phyloP scores from a whole-genome alignment of 2,329 filamentous ascomycete species.

The Cladosporium colombiae region DNA sequence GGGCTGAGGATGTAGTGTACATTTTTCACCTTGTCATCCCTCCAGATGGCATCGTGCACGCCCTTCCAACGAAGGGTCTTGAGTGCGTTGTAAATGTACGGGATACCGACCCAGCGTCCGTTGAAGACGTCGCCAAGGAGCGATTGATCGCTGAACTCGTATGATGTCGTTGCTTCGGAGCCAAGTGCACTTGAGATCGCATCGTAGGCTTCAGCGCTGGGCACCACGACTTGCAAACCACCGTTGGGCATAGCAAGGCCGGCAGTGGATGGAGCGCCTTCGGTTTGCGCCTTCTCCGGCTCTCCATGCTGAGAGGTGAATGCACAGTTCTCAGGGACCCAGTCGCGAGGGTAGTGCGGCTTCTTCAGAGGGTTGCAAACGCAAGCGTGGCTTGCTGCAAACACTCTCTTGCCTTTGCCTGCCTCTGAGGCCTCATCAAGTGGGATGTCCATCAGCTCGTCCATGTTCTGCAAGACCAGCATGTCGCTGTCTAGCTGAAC shows the following conservation, averaged over 20 bases:
- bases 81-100: constrained; percentile 63
- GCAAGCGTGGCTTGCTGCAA: constrained; percentile 82
- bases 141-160: constrained; percentile 63
- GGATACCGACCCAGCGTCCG: constrained; percentile 59
- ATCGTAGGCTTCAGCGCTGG: constrained; percentile 54
- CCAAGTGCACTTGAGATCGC: constrained; percentile 52
- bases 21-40: constrained; percentile 62
- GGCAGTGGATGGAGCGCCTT: constrained; percentile 51
- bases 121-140: constrained; percentile 59
- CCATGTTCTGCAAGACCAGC: constrained; percentile 82
- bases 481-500: constrained; percentile 89
- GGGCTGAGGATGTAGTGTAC: constrained; percentile 63
- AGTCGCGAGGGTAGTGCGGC: constrained; percentile 74
- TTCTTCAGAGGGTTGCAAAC: constrained; percentile 81
- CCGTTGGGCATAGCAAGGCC: constrained; percentile 62
- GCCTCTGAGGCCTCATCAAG: constrained; percentile 61
- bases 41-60: constrained; percentile 61
- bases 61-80: constrained; percentile 59
- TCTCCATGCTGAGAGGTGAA: constrained; percentile 59
- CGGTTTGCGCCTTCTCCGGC: constrained; percentile 53
- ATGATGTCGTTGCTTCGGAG: constrained; percentile 48
- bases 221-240: constrained; percentile 63
- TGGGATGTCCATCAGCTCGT: constrained; percentile 82
- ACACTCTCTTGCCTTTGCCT: constrained; percentile 64
- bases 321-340: constrained; percentile 63